Evolutionary conservation across 169 alveolate species (phyloP).

Genomic region (Plasmodium gonderi): DNA sequence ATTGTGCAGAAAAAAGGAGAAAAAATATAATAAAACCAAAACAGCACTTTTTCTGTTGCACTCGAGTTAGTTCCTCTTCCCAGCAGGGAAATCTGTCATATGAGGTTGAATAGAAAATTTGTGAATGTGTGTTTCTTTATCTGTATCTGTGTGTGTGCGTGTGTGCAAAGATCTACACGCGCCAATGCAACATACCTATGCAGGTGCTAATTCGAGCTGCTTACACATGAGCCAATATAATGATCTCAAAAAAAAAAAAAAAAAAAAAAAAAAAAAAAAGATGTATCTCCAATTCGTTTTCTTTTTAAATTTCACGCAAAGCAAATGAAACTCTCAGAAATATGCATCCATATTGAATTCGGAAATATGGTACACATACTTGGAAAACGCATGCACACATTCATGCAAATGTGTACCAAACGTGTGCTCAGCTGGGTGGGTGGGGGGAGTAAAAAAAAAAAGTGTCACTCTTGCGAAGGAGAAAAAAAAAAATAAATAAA

Average conservation of each 20-base stretch:
- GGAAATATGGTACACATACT: background rate
- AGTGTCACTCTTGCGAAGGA: too few relatives aligned
- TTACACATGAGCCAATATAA: too few relatives aligned
- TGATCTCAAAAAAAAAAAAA: too few relatives aligned
- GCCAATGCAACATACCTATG: background rate
- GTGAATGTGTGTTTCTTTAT: too few relatives aligned
- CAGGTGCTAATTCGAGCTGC: too few relatives aligned
- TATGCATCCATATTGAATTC: background rate
- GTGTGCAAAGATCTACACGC: background rate
- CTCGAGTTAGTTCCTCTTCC: background rate
- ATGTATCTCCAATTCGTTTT: background rate
- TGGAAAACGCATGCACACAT: background rate
- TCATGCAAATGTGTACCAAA: background rate
- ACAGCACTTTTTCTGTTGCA: background rate
- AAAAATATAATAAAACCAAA: too few relatives aligned
- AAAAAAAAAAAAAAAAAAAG: too few relatives aligned
- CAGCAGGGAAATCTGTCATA: too few relatives aligned
- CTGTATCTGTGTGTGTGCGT: too few relatives aligned
- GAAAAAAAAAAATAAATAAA: background rate
- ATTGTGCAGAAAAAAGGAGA: too few relatives aligned
- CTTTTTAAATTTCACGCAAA: background rate
- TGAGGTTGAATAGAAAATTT: too few relatives aligned
- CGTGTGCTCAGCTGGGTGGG: background rate
- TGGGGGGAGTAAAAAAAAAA: too few relatives aligned
- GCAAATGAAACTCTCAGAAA: background rate